Base-by-base conservation (phyloP, 257 asterid species). In the Dorcoceras hygrometricum region DNA sequence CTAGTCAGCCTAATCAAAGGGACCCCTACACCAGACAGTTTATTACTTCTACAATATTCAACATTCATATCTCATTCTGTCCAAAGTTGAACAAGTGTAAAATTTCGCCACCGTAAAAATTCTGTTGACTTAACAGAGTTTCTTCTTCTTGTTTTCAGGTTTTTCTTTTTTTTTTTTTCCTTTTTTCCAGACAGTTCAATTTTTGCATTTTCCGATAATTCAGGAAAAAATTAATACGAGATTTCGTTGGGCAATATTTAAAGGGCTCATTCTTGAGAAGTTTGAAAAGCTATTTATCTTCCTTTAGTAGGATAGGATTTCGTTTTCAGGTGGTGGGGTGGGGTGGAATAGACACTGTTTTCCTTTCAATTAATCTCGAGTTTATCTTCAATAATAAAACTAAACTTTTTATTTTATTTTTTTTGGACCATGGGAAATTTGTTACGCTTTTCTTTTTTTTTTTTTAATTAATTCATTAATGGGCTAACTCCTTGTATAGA, bases 281-380 rank as follows among this genome's bases (percentile, higher is more conserved):
- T 70, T 74, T 62, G 2, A 19, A 73, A 70, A 58, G 29, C 67
- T 57, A 18, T 18, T 32, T 59, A 63, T 68, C 50, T 46, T 63
- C 50, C 66, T 66, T 64, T 73, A 23, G 65, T 62, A 58, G n/a
- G 79, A 71, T 80, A 48, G 68, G 60, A 73, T 74, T 66, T 71
- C 73, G 63, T 59, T 73, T 51, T 63, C 81, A 76, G 63, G 68
- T 67, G 24, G 58, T 72, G 34, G 34, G 7, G 7, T 9, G 9
- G 34, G 2, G 12, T 34, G n/a, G 50, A 39, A 39, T 39, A 0
- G 50, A 39, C 50, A 12, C 12, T 3, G 50, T 39, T 39, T 39
- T 36, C 12, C 28, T 46, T 36, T 31, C 29, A 19, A 36, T 18
- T 24, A 59, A 25, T 25, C 32, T 25, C 3, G 16, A 11, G 20